Base-by-base conservation (phyloP, 108 stramenopile genomes). In the Mediolabrus comicus region DNA sequence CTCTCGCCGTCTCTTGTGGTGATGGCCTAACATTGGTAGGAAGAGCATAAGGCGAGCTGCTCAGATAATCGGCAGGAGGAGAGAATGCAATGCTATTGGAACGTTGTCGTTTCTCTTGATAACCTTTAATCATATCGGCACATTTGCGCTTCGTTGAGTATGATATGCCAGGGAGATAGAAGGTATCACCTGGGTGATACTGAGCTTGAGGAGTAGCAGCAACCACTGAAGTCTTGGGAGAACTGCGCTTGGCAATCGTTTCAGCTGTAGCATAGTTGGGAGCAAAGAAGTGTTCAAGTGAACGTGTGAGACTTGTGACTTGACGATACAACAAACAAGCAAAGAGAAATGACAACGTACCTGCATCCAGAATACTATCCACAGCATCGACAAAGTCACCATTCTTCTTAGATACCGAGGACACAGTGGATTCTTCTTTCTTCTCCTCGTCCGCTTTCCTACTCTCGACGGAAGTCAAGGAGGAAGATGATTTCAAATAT, bases 291-390 rank as follows among this genome's bases (percentile, higher is more conserved):
- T 6, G 10, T 33, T 53, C 26, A 53, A 32, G 11, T 14, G 10
- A n/a, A 60, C 5, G 4, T 24, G 27, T 26, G 36, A 36, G n/a
- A 22, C 17, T 36, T 3, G n/a, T 16, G 4, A 30, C 2, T 25
- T 9, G n/a, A n/a, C n/a, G n/a, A n/a, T n/a, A n/a, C n/a, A n/a
- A 30, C 24, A 14, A 25, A 56, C 3, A 6, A 5, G 22, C 13
- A 49, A 2, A 14, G 8, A 49, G 46, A 22, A 49, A 24, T 24
- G 19, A 49, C n/a, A 25, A 52, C 68, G 16, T 14, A 69, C 68
- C 68, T 14, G 68, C 68, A 59, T 57, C 68, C 59, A 69, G 58
- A 51, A 69, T 69, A 52, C 59, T 69, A 52, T 69, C 68, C 57
- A 69, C 68, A 17, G 68, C 68, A 56, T 8, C 22, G n/a, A 16